These are phyloP conservation scores for Ceratobasidium sp. DNA, from an alignment of 1,284 basidiomycete genomes.

Conservation along the genomic window DNA sequence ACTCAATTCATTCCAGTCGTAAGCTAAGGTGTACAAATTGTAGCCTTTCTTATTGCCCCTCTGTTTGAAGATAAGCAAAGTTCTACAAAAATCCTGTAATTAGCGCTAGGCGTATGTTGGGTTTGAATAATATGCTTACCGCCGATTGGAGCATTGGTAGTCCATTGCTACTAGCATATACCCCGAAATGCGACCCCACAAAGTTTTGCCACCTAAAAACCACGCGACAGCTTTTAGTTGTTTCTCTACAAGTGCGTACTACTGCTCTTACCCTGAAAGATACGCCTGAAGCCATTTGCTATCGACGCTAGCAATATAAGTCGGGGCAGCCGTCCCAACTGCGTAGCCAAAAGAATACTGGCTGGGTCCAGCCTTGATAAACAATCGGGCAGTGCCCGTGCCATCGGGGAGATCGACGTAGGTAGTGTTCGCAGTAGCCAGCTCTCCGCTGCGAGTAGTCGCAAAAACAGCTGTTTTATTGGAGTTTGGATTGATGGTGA, in stretches of 20 bases:
- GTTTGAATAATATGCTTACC: conserved; percentile 2
- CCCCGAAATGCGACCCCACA: conserved; percentile 36
- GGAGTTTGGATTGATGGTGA: conserved; percentile 39
- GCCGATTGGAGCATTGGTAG: conserved; percentile 29
- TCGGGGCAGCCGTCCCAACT: background rate
- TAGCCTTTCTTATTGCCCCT: background rate
- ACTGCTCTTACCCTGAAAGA: conserved; percentile 27
- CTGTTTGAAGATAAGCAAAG: conserved; percentile 32
- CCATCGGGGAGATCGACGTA: conserved; percentile 29
- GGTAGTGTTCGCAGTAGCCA: conserved; percentile 30
- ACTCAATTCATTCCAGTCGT: too few relatives aligned
- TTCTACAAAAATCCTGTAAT: conserved; percentile 1
- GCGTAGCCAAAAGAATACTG: conserved; percentile 40
- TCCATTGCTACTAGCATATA: conserved; percentile 28
- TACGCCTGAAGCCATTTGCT: conserved; percentile 42
- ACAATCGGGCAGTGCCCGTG: conserved; percentile 7
- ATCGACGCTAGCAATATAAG: conserved; percentile 35
- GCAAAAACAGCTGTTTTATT: conserved; percentile 36
- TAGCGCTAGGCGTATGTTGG: background rate
- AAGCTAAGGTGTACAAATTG: too few relatives aligned
- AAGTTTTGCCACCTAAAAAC: conserved; percentile 40
- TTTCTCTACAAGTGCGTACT: background rate
- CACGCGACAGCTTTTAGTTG: background rate
- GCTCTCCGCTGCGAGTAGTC: conserved; percentile 39
- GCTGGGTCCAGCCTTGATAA: conserved; percentile 42